phyloP scores from a whole-genome alignment of 257 asterid species.

The Knoxia roxburghii region DNA sequence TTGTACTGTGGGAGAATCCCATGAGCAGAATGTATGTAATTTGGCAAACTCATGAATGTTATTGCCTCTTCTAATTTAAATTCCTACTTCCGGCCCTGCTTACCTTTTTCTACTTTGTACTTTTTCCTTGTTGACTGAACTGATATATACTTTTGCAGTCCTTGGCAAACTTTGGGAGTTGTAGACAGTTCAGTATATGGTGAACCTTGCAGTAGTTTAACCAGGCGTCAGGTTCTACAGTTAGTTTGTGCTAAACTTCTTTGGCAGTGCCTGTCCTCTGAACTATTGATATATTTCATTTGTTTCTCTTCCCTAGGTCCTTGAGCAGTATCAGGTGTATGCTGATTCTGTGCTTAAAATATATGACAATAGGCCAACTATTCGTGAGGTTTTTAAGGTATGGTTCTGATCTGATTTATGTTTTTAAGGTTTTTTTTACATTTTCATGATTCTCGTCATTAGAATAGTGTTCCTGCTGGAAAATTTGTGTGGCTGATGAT shows the following conservation, averaged over 20 bases:
- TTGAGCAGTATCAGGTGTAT: slow-evolving; percentile 71
- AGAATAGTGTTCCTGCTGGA: background rate
- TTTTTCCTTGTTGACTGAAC: slow-evolving; percentile 22
- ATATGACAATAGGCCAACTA: slow-evolving; percentile 57
- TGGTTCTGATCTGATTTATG: background rate
- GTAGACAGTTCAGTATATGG: slow-evolving; percentile 83
- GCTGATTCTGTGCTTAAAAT: slow-evolving; percentile 60
- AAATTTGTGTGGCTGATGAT: background rate
- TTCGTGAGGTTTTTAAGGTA: slow-evolving; percentile 76
- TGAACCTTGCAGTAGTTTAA: slow-evolving; percentile 50
- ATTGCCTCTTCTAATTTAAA: background rate
- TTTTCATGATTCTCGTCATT: background rate
- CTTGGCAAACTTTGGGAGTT: slow-evolving; percentile 82
- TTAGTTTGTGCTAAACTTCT: background rate
- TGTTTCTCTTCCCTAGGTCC: slow-evolving; percentile 43
- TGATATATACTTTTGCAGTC: slow-evolving; percentile 39
- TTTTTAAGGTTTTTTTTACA: background rate
- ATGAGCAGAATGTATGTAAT: background rate
- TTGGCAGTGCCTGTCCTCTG: slow-evolving; percentile 4
- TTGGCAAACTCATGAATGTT: too few relatives aligned
- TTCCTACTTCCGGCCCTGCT: background rate
- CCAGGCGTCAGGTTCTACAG: slow-evolving; percentile 73
- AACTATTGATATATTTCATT: background rate
- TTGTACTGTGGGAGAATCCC: background rate
- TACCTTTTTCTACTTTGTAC: slow-evolving; percentile 7